These are phyloP conservation scores for Pleurotus pulmonarius DNA, from an alignment of 768 basidiomycete species.

Conservation along the genomic window DNA sequence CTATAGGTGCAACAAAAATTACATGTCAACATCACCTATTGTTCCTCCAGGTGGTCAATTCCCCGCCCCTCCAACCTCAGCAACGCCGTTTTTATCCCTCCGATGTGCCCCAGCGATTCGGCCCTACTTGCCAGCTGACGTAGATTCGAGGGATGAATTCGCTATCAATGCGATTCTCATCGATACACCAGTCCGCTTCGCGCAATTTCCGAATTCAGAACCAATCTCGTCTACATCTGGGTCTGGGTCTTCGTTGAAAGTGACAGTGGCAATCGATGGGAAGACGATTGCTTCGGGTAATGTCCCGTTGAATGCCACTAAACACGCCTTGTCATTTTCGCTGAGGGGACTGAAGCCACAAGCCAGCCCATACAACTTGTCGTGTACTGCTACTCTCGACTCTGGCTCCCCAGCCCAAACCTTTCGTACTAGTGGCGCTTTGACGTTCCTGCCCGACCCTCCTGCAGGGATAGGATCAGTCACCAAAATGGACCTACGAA, in stretches of 20 bases:
- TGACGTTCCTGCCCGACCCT: constrained; percentile 49
- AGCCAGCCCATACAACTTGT: constrained; percentile 29
- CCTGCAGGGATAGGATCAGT: constrained; percentile 46
- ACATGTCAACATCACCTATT: constrained; percentile 38
- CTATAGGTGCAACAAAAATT: constrained; percentile 62
- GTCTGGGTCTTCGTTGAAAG: constrained; percentile 25
- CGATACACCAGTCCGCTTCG: constrained; percentile 47
- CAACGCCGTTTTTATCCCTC: constrained; percentile 47
- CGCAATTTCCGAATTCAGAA: constrained; percentile 41
- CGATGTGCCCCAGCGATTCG: constrained; percentile 56
- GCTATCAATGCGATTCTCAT: constrained; percentile 45
- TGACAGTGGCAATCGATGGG: constrained; percentile 43
- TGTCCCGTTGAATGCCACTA: constrained; percentile 51
- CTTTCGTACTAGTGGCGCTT: constrained; percentile 38
- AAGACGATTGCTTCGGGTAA: constrained; percentile 29
- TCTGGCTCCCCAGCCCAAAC: constrained; percentile 25
- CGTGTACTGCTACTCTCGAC: constrained; percentile 33
- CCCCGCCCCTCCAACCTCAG: constrained; percentile 30
- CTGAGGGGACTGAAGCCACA: constrained; percentile 41
- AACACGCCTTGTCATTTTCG: constrained; percentile 45
- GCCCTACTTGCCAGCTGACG: constrained; percentile 54
- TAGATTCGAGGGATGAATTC: constrained; percentile 25
- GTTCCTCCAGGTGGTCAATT: constrained; percentile 50
- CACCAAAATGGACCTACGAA: constrained; percentile 62
- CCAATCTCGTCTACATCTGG: constrained; percentile 35